Percentiles rank a stretch among this genome's conserved stretches.
Conservation (phyloP, 106 monocot genomes). For the Dendrobium chrysotoxum region DNA sequence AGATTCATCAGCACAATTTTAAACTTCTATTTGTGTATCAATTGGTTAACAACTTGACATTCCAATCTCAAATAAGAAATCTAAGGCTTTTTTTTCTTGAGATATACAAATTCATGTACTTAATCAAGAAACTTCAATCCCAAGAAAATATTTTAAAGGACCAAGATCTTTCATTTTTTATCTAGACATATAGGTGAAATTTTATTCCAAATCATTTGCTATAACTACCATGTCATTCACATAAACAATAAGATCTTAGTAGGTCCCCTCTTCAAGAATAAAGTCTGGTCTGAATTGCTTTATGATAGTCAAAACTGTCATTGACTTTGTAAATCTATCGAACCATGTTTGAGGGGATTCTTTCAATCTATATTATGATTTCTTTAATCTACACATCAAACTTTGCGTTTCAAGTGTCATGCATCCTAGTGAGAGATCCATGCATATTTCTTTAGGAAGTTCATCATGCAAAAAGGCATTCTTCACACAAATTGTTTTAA, state of each 20-base stretch:
- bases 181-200: background rate
- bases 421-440: constrained; percentile 10
- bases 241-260: constrained; percentile 4
- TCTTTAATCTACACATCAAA: constrained; percentile 11
- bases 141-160: constrained; percentile 10
- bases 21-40: constrained; percentile 3
- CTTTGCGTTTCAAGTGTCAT: background rate
- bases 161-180: constrained; percentile 6
- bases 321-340: background rate
- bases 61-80: constrained; percentile 11
- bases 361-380: constrained; percentile 17
- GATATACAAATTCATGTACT: background rate
- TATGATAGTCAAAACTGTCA: constrained; percentile 10
- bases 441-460: constrained; percentile 1
- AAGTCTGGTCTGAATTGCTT: constrained; percentile 20
- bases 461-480: constrained; percentile 8
- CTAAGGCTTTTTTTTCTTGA: background rate
- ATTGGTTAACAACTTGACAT: constrained; percentile 6
- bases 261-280: constrained; percentile 8
- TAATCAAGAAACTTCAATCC: constrained; percentile 5
- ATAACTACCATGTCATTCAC: constrained; percentile 9
- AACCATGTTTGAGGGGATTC: constrained; percentile 4
- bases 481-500: constrained; percentile 13
- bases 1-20: background rate
- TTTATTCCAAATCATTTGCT: constrained; percentile 9